Percentiles rank a stretch among this genome's conserved stretches.
Conservation (phyloP, 2,329 filamentous ascomycete genomes). For the Diaporthe eres region DNA sequence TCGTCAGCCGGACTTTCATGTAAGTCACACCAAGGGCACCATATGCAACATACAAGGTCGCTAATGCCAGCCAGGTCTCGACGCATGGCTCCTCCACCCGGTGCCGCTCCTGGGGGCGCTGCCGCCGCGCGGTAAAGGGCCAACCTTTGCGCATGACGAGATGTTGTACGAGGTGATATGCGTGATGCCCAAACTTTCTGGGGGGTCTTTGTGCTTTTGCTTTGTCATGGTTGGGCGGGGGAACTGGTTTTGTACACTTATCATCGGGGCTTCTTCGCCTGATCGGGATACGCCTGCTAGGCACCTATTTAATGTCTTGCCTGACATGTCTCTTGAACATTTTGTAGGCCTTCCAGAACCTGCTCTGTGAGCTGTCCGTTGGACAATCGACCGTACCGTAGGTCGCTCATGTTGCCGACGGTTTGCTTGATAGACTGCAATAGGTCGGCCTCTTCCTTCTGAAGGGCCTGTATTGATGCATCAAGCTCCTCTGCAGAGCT, state of each 20-base stretch:
- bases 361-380: constrained; percentile 75
- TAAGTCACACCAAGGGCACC: constrained; percentile 60
- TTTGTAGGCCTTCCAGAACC: constrained; percentile 75
- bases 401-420: constrained; percentile 82
- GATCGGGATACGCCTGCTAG: constrained; percentile 24
- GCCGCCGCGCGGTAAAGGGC: constrained; percentile 42
- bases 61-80: constrained; percentile 45
- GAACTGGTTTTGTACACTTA: constrained; percentile 26
- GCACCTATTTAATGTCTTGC: constrained; percentile 47
- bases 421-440: constrained; percentile 74
- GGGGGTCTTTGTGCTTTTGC: constrained; percentile 24
- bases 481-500: constrained; percentile 76
- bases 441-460: constrained; percentile 74
- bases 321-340: constrained; percentile 75
- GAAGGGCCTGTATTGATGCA: constrained; percentile 75
- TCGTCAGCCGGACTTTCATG: constrained; percentile 83
- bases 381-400: constrained; percentile 83
- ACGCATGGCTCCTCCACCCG: constrained; percentile 33
- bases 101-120: constrained; percentile 48
- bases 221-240: constrained; percentile 31
- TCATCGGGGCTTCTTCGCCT: constrained; percentile 12
- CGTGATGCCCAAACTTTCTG: constrained; percentile 31
- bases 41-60: constrained; percentile 41
- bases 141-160: not conserved
- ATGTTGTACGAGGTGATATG: constrained; percentile 30